Conservation (phyloP, 129 eudicot genomes). For the Scalesia atractyloides region DNA sequence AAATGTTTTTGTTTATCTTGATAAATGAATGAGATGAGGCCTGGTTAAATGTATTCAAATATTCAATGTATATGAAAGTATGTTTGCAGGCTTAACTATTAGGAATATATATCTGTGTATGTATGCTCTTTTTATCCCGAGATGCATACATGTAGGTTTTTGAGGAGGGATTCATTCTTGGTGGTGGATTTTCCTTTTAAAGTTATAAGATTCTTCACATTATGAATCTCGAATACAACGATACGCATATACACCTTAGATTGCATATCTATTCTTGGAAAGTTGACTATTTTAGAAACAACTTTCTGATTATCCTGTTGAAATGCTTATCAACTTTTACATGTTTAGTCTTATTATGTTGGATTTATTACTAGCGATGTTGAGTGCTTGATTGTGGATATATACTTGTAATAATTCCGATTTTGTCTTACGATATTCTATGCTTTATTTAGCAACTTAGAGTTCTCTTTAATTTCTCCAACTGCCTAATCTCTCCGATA, state of each 20-base stretch:
- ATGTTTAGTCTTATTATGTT: too few relatives aligned
- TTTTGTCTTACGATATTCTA: too few relatives aligned
- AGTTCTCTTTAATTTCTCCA: too few relatives aligned
- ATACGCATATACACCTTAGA: too few relatives aligned
- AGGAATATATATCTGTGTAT: neutral
- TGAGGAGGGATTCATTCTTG: neutral
- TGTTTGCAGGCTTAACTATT: neutral
- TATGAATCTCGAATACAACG: neutral
- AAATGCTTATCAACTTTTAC: neutral
- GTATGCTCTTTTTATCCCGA: constrained; percentile 4
- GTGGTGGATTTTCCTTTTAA: neutral
- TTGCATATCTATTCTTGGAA: neutral
- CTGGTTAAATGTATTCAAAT: neutral
- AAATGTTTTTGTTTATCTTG: neutral
- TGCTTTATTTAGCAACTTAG: too few relatives aligned
- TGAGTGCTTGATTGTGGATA: too few relatives aligned
- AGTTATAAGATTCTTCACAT: neutral
- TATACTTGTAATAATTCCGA: too few relatives aligned
- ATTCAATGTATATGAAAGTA: neutral
- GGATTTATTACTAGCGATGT: too few relatives aligned
- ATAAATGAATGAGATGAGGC: neutral
- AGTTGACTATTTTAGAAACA: neutral
- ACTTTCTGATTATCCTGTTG: neutral
- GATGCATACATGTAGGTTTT: neutral
- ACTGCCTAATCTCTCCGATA: too few relatives aligned